Conservation (phyloP, 2,329 filamentous ascomycete species). For the Beauveria varroae region DNA sequence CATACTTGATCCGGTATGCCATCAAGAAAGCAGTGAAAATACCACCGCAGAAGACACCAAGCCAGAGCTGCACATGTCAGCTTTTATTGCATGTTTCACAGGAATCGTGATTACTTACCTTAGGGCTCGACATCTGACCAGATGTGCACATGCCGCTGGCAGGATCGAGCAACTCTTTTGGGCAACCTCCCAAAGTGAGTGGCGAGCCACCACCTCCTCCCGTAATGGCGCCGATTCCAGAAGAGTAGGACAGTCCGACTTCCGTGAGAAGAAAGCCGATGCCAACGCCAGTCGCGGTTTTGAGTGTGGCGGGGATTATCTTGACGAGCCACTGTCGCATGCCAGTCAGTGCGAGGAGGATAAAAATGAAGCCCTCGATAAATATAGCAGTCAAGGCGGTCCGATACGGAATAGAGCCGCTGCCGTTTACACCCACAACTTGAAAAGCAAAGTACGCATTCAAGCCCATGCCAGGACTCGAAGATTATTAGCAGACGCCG, state of each 20-base stretch:
- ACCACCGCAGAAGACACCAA: conserved; percentile 74
- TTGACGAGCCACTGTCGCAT: conserved; percentile 67
- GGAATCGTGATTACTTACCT: conserved; percentile 33
- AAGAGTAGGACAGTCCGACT: conserved; percentile 65
- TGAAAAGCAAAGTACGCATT: conserved; percentile 64
- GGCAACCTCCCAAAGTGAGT: conserved; percentile 69
- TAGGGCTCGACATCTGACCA: conserved; percentile 69
- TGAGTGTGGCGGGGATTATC: conserved; percentile 56
- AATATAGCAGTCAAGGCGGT: conserved; percentile 58
- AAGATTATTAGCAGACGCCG: conserved; percentile 3
- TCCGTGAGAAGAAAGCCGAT: conserved; percentile 59
- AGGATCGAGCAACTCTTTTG: conserved; percentile 41
- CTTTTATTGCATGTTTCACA: neutral
- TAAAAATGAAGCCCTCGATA: conserved; percentile 56
- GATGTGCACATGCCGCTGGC: conserved; percentile 43
- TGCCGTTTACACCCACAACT: conserved; percentile 54
- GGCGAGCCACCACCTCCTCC: conserved; percentile 60
- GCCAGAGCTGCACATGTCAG: conserved; percentile 57
- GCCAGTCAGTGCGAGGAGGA: conserved; percentile 56
- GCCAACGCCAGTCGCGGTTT: conserved; percentile 57
- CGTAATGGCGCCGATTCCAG: conserved; percentile 76
- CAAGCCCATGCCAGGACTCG: conserved; percentile 58
- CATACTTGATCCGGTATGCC: conserved; percentile 68
- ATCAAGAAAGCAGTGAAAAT: conserved; percentile 74
- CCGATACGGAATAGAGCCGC: conserved; percentile 48